These are phyloP conservation scores for Scutellaria barbata DNA, from an alignment of 257 asterid species.

Conservation along the genomic window DNA sequence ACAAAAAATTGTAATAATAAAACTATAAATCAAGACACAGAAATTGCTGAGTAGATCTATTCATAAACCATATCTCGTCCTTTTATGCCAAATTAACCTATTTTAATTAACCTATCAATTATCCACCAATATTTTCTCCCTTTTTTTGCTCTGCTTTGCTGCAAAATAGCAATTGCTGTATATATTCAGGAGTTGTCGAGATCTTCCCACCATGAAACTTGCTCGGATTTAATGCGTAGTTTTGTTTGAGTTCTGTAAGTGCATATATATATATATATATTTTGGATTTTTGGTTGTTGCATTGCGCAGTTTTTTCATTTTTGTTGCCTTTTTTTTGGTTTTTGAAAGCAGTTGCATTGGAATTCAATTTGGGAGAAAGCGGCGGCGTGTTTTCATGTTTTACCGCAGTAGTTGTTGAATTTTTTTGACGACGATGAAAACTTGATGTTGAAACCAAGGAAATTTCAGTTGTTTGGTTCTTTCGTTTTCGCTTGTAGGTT, in stretches of 20 bases:
- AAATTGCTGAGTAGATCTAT: slow-evolving; percentile 33
- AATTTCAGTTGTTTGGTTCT: slow-evolving; percentile 17
- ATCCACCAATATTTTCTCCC: slow-evolving; percentile 29
- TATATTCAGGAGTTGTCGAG: background rate
- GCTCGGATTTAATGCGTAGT: slow-evolving; percentile 32
- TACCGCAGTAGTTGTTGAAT: slow-evolving; percentile 17
- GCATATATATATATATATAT: background rate
- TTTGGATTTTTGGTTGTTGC: background rate
- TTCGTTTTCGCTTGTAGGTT: slow-evolving; percentile 8
- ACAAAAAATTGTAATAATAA: slow-evolving; percentile 17
- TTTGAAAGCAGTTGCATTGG: slow-evolving; percentile 26
- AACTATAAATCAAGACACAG: slow-evolving; percentile 24
- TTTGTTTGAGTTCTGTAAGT: slow-evolving; percentile 26
- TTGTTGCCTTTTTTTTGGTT: slow-evolving; percentile 14
- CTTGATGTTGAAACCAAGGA: slow-evolving; percentile 26
- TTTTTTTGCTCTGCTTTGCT: slow-evolving; percentile 10
- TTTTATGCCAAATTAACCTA: background rate
- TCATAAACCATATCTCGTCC: slow-evolving; percentile 36
- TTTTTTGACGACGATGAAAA: background rate
- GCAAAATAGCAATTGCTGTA: slow-evolving; percentile 6
- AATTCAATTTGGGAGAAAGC: slow-evolving; percentile 3
- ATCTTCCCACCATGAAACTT: slow-evolving; percentile 19
- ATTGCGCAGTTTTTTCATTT: background rate
- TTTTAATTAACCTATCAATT: background rate
- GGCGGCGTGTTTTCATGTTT: slow-evolving; percentile 21